phyloP scores from a whole-genome alignment of 1,139 yeast species.

The Cylindricascospora bacillispora region DNA sequence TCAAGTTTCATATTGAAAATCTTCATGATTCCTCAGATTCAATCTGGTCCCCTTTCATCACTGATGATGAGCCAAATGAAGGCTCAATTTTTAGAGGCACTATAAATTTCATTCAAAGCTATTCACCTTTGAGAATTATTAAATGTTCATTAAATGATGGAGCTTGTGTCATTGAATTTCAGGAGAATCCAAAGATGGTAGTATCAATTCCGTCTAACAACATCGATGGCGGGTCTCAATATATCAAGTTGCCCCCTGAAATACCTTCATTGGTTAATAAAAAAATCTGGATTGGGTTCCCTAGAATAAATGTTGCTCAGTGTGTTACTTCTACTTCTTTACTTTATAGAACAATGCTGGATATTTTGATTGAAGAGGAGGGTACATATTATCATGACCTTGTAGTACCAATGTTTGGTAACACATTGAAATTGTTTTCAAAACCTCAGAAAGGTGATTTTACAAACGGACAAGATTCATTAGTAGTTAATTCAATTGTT shows the following conservation, averaged over 20 bases:
- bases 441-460: slow-evolving; percentile 31
- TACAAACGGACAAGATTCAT: slow-evolving; percentile 5
- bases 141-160: slow-evolving; percentile 33
- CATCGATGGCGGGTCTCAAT: slow-evolving; percentile 40
- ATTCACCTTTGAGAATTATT: slow-evolving; percentile 32
- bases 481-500: slow-evolving; percentile 30
- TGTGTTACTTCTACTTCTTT: slow-evolving; percentile 39
- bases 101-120: slow-evolving; percentile 31
- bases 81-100: slow-evolving; percentile 17
- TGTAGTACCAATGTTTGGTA: no score
- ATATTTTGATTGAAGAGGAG: slow-evolving; percentile 33
- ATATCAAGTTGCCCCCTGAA: slow-evolving; percentile 29
- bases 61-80: slow-evolving; percentile 7
- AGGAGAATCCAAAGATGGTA: slow-evolving; percentile 3
- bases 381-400: slow-evolving; percentile 30
- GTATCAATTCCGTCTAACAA: slow-evolving; percentile 24
- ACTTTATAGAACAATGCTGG: slow-evolving; percentile 38
- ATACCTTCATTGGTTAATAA: slow-evolving; percentile 27
- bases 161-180: slow-evolving; percentile 21
- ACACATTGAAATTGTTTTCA: slow-evolving; percentile 31
- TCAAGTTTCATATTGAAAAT: slow-evolving; percentile 12
- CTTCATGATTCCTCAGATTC: background rate
- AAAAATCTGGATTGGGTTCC: slow-evolving; percentile 39
- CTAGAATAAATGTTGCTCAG: slow-evolving; percentile 33
- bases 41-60: background rate